Percentiles rank a stretch among this genome's conserved stretches.
Conservation (phyloP, 176 grass and related monocot genomes). For the Avena atlantica region DNA sequence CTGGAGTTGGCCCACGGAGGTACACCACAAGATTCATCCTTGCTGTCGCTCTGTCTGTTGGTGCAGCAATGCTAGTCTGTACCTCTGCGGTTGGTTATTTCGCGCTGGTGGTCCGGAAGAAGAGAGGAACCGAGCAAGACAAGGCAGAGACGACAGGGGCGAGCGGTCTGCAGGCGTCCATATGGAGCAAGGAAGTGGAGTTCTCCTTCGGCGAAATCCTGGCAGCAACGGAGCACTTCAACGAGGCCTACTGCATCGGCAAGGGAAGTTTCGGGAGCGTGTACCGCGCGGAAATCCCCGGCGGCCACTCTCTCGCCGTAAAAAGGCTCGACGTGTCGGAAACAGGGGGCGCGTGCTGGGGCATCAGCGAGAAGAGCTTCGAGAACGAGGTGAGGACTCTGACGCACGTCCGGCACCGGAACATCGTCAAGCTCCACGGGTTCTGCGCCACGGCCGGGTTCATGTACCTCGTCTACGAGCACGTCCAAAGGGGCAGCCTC, state of each 20-base stretch:
- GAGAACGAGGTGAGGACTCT: slow-evolving; percentile 75
- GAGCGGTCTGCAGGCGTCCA: slow-evolving; percentile 28
- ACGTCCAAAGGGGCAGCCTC: slow-evolving; percentile 64
- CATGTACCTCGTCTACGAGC: slow-evolving; percentile 83
- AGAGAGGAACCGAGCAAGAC: neutral
- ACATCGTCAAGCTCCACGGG: slow-evolving; percentile 78
- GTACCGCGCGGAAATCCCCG: slow-evolving; percentile 62
- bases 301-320: slow-evolving; percentile 60
- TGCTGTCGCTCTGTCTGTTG: slow-evolving; percentile 30
- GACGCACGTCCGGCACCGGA: slow-evolving; percentile 66
- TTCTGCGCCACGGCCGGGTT: slow-evolving; percentile 57
- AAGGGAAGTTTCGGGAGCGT: slow-evolving; percentile 78
- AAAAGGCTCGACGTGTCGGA: slow-evolving; percentile 65
- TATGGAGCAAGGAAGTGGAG: slow-evolving; percentile 72
- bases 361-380: slow-evolving; percentile 58
- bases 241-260: slow-evolving; percentile 71
- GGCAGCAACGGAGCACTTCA: slow-evolving; percentile 78
- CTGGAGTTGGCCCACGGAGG: neutral
- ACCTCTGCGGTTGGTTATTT: neutral
- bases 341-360: neutral
- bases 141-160: slow-evolving; percentile 10
- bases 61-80: slow-evolving; percentile 34
- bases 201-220: slow-evolving; percentile 75
- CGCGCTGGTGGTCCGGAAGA: slow-evolving; percentile 14
- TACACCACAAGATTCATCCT: slow-evolving; percentile 44